Conservation (phyloP, 2,329 filamentous ascomycete species). For the Colletotrichum noveboracense region DNA sequence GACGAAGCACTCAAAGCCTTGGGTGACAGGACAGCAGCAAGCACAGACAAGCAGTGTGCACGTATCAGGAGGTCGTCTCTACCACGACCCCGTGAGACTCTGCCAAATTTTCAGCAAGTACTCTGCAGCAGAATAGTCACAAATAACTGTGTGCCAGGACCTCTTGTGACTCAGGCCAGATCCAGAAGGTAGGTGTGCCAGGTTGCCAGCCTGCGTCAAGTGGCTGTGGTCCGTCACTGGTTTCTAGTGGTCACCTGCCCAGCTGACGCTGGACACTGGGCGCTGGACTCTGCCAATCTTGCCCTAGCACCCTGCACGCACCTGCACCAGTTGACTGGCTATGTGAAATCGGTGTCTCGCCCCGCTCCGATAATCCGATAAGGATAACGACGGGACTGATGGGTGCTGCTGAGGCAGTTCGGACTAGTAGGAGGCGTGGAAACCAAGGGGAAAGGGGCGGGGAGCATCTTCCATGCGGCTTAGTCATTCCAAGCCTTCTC, state of each 20-base stretch:
- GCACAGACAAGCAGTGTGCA: conserved; percentile 14
- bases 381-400: conserved; percentile 11
- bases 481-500: not conserved
- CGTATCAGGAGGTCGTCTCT: conserved; percentile 8
- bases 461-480: not conserved
- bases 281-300: not conserved
- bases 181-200: conserved; percentile 14
- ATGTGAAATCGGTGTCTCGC: conserved; percentile 15
- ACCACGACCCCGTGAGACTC: conserved; percentile 11
- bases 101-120: not conserved
- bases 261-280: not conserved
- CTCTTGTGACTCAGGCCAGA: conserved; percentile 17
- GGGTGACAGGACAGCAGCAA: not conserved
- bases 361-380: conserved; percentile 21
- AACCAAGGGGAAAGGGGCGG: not conserved
- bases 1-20: conserved; percentile 15
- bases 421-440: not conserved
- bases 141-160: conserved; percentile 9
- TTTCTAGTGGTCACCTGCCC: conserved; percentile 8
- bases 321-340: conserved; percentile 7
- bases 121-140: not conserved
- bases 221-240: not conserved
- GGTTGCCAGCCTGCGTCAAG: conserved; percentile 15
- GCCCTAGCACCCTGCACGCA: not conserved
- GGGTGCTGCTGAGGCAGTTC: not conserved